Conservation (phyloP, 2,329 filamentous ascomycete genomes). For the Fusarium euwallaceae region DNA sequence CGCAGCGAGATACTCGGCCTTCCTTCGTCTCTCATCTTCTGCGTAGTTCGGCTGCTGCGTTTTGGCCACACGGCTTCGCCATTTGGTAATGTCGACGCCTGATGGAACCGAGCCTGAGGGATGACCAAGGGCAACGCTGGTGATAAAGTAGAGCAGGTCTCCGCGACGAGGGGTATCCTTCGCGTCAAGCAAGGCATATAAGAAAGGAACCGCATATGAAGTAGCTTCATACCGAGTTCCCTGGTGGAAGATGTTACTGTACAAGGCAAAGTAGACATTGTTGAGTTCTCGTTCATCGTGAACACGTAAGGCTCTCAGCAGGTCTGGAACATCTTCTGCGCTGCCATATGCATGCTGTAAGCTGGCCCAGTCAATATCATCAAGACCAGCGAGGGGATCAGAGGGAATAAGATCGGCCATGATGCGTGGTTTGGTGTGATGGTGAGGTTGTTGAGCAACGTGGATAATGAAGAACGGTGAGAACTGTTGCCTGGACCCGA, state of each 20-base stretch:
- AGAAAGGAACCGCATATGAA: background rate
- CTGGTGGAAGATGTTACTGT: background rate
- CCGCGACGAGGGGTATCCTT: background rate
- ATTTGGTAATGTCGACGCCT: background rate
- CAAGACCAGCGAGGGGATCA: background rate
- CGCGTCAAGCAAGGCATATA: background rate
- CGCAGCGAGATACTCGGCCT: background rate
- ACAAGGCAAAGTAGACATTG: background rate
- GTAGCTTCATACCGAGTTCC: background rate
- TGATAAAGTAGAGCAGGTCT: background rate
- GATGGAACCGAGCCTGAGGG: background rate
- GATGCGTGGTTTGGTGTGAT: background rate
- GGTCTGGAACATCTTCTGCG: background rate
- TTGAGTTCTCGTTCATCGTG: background rate
- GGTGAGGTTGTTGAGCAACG: background rate
- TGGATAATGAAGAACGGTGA: background rate
- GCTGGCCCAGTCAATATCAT: background rate
- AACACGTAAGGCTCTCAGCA: background rate
- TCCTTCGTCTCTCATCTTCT: background rate
- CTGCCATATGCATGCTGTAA: background rate
- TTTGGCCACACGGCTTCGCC: background rate
- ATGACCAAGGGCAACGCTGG: background rate
- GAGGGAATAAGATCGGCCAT: background rate
- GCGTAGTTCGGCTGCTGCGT: background rate
- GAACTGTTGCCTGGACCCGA: background rate